Percentiles rank a stretch among this genome's conserved stretches.
Conservation (phyloP, 768 basidiomycete species). For the Panaeolus papilionaceus region DNA sequence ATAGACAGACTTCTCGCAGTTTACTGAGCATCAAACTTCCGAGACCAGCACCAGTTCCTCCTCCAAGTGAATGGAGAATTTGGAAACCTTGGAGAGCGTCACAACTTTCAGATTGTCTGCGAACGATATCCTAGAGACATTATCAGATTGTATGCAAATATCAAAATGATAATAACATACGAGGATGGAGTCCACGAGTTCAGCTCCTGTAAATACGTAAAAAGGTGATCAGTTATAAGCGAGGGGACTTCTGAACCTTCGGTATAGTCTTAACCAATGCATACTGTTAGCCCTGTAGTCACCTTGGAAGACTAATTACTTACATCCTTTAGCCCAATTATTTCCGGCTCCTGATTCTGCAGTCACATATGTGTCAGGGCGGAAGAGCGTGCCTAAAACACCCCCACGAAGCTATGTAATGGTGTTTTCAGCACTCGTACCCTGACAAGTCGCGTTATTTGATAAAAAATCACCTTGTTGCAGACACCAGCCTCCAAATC, state of each 20-base stretch:
- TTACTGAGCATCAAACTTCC: conserved; percentile 84
- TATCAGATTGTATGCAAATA: conserved; percentile 8
- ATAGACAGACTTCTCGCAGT: conserved; percentile 68
- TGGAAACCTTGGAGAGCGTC: conserved; percentile 94
- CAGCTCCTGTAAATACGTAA: conserved; percentile 65
- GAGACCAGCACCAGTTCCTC: conserved; percentile 89
- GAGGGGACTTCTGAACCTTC: conserved; percentile 58
- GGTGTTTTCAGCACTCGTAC: conserved; percentile 5
- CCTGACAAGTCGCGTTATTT: not conserved
- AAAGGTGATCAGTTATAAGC: not conserved
- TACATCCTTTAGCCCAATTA: conserved; percentile 96
- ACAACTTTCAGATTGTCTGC: conserved; percentile 81
- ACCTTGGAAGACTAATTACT: conserved; percentile 35
- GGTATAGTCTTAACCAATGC: conserved; percentile 70
- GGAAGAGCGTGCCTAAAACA: conserved; percentile 75
- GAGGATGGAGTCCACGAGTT: conserved; percentile 86
- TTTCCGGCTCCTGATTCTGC: conserved; percentile 78
- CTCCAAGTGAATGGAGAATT: conserved; percentile 87
- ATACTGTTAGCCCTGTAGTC: conserved; percentile 14
- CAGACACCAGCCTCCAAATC: conserved; percentile 91
- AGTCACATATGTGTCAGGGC: conserved; percentile 85
- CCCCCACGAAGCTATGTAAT: conserved; percentile 52
- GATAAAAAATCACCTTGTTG: conserved; percentile 56
- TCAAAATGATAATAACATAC: conserved; percentile 37
- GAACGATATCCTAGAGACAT: conserved; percentile 64